Evolutionary conservation across 805 yeast species (phyloP).

Genomic region (Zygosaccharomyces bisporus): DNA sequence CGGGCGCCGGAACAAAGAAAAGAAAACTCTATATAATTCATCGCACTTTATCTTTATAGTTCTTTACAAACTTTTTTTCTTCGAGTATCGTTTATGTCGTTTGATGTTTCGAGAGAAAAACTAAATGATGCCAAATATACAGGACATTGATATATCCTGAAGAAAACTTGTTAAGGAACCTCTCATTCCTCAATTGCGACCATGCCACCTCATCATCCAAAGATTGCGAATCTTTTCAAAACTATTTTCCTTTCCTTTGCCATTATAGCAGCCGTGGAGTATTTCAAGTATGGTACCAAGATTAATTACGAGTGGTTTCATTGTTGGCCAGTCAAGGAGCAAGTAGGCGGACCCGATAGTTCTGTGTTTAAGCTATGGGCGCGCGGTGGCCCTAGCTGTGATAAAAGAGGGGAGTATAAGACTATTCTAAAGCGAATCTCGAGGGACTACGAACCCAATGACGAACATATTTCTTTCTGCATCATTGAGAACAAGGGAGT

Average conservation of each 20-base stretch:
- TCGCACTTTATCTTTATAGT: neutral
- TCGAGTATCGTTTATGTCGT: too few relatives aligned
- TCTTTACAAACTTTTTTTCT: neutral
- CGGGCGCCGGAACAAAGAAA: too few relatives aligned
- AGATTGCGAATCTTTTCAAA: constrained; percentile 25
- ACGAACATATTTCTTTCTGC: constrained; percentile 37
- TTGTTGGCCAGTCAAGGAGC: constrained; percentile 37
- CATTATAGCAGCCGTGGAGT: constrained; percentile 41
- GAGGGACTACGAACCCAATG: constrained; percentile 40
- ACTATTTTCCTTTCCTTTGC: constrained; percentile 31
- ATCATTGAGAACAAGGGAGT: constrained; percentile 34
- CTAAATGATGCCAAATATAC: too few relatives aligned
- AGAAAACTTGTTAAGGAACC: too few relatives aligned
- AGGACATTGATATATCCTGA: too few relatives aligned
- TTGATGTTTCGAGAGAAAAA: too few relatives aligned
- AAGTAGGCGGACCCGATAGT: constrained; percentile 22
- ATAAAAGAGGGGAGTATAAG: constrained; percentile 42
- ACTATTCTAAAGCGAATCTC: constrained; percentile 39
- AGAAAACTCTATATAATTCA: too few relatives aligned
- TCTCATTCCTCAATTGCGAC: constrained; percentile 2
- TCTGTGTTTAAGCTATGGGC: constrained; percentile 36
- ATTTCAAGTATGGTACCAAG: constrained; percentile 41
- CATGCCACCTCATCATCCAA: constrained; percentile 9
- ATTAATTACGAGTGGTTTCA: constrained; percentile 45
- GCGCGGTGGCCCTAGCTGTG: constrained; percentile 44